Conservation (phyloP, 1,284 basidiomycete genomes). For the Abortiporus biennis region DNA sequence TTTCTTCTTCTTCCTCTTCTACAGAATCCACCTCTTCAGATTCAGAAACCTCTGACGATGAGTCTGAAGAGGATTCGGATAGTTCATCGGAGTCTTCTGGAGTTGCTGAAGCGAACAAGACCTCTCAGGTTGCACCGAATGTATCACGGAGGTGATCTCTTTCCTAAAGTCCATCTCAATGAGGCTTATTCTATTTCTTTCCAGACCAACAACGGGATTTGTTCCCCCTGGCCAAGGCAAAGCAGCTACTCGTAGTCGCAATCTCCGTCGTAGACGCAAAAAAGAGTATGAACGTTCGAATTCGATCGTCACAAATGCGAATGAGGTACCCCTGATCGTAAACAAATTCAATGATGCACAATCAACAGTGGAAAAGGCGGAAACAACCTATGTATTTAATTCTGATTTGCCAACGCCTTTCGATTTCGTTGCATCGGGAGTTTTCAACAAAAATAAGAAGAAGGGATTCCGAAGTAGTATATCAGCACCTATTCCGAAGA, state of each 20-base stretch:
- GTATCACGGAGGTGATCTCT: too few relatives aligned
- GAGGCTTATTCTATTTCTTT: background rate
- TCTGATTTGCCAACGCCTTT: too few relatives aligned
- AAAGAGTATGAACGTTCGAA: constrained; percentile 31
- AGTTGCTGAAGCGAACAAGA: too few relatives aligned
- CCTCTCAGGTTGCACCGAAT: too few relatives aligned
- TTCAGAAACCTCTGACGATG: too few relatives aligned
- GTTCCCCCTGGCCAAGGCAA: constrained; percentile 66
- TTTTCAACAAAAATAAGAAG: constrained; percentile 72
- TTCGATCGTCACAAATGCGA: constrained; percentile 21
- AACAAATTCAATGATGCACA: background rate
- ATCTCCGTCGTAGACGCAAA: constrained; percentile 51
- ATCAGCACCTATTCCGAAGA: constrained; percentile 38
- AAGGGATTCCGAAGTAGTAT: constrained; percentile 57
- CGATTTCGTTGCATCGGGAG: constrained; percentile 52
- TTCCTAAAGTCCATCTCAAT: too few relatives aligned
- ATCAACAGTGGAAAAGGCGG: background rate
- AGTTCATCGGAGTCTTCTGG: too few relatives aligned
- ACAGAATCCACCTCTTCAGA: too few relatives aligned
- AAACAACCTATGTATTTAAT: too few relatives aligned
- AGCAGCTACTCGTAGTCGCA: constrained; percentile 57
- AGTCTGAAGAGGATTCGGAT: too few relatives aligned
- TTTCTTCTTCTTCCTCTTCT: too few relatives aligned
- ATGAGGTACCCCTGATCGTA: constrained; percentile 21
- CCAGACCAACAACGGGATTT: too few relatives aligned